Conservation (phyloP, 768 basidiomycete species). For the Agaricus blazei region DNA sequence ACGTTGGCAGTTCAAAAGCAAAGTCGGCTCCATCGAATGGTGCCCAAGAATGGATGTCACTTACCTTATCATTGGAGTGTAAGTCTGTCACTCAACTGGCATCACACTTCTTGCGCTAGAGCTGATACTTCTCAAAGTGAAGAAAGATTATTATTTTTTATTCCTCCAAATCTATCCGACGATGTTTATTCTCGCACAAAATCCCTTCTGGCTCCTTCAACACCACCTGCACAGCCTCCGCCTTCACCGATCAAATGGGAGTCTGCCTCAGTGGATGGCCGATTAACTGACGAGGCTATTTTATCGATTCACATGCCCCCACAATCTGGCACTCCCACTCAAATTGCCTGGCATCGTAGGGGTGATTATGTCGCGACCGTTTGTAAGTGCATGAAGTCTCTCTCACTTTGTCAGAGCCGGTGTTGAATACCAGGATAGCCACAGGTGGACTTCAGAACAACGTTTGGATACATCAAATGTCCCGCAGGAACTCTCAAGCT, state of each 20-base stretch:
- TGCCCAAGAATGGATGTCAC: conserved; percentile 81
- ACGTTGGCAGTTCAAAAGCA: conserved; percentile 77
- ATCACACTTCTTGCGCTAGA: conserved; percentile 9
- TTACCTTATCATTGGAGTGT: conserved; percentile 80
- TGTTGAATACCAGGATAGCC: conserved; percentile 32
- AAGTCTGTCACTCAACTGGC: conserved; percentile 29
- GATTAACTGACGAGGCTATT: conserved; percentile 50
- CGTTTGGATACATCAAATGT: conserved; percentile 95
- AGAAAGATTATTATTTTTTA: conserved; percentile 71
- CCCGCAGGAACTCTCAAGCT: conserved; percentile 91
- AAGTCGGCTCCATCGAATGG: conserved; percentile 87
- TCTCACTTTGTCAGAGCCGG: background rate
- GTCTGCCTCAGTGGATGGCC: conserved; percentile 38
- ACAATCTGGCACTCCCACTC: conserved; percentile 67
- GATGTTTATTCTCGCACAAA: conserved; percentile 54
- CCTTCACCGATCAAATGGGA: conserved; percentile 72
- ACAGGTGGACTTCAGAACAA: conserved; percentile 68
- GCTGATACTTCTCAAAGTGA: conserved; percentile 47
- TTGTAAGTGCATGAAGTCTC: conserved; percentile 50
- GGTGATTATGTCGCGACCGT: conserved; percentile 97
- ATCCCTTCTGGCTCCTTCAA: conserved; percentile 55
- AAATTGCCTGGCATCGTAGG: conserved; percentile 87
- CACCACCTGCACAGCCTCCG: conserved; percentile 46
- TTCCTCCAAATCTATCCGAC: conserved; percentile 73
- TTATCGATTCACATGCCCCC: conserved; percentile 59